A percentile compares a stretch with the other conserved stretches of the same genome.
phyloP scores from a whole-genome alignment of 1,284 basidiomycete genomes.

The Phenoliferia sp. region DNA sequence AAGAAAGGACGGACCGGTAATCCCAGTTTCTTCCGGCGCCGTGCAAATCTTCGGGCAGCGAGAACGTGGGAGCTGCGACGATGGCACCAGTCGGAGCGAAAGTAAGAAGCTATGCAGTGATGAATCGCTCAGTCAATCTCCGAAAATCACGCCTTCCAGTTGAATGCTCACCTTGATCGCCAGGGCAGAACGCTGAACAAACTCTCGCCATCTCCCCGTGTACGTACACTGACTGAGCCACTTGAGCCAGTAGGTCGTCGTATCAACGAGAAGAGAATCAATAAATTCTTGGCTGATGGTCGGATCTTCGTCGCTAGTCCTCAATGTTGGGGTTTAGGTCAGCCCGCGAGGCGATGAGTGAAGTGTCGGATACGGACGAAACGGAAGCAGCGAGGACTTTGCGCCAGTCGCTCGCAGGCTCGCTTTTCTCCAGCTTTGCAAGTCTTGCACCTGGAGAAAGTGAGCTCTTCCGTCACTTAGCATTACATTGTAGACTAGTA shows the following conservation, averaged over 20 bases:
- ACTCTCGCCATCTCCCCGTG: constrained; percentile 87
- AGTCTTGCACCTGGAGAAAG: no score
- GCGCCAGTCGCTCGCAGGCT: no score
- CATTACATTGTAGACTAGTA: no score
- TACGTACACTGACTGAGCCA: constrained; percentile 82
- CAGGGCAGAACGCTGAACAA: constrained; percentile 79
- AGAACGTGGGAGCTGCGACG: constrained; percentile 88
- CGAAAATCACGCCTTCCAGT: not conserved
- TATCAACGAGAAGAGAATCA: constrained; percentile 49
- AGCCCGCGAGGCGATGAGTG: no score
- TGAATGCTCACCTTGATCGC: constrained; percentile 54
- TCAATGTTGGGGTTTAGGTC: not conserved
- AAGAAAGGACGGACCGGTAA: constrained; percentile 20
- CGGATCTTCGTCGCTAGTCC: constrained; percentile 10
- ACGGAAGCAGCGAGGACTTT: no score
- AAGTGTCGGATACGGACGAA: no score
- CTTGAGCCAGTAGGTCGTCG: constrained; percentile 74
- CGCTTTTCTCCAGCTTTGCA: no score
- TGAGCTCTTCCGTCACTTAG: no score
- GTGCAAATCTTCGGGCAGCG: constrained; percentile 74
- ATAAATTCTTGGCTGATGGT: constrained; percentile 10
- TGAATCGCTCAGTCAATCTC: not conserved
- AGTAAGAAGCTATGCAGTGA: constrained; percentile 56
- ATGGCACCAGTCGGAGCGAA: constrained; percentile 81
- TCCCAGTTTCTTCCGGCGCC: constrained; percentile 80